phyloP scores from a whole-genome alignment of 768 basidiomycete species.

The Panus rudis region DNA sequence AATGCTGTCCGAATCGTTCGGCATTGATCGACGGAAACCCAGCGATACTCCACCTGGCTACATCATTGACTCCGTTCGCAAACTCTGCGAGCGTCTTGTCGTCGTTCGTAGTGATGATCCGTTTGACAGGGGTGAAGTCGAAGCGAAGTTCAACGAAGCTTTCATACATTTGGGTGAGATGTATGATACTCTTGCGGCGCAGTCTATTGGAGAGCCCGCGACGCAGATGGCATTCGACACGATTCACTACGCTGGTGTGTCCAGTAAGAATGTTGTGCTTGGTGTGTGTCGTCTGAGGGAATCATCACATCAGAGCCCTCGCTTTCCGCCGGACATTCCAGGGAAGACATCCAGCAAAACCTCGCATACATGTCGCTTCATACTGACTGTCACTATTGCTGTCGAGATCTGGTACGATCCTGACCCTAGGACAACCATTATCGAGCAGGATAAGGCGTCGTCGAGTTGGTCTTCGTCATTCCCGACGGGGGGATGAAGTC shows the following conservation, averaged over 20 bases:
- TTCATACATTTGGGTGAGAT: constrained; percentile 94
- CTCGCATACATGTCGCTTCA: constrained; percentile 90
- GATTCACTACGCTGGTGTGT: constrained; percentile 99
- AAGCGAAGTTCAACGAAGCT: constrained; percentile 92
- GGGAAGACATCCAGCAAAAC: constrained; percentile 89
- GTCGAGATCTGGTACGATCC: constrained; percentile 99
- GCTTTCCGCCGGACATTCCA: constrained; percentile 48
- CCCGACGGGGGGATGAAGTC: constrained; percentile 93
- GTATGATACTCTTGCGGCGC: constrained; percentile 96
- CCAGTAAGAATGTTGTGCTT: constrained; percentile 98
- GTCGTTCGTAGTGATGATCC: constrained; percentile 79
- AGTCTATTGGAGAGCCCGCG: constrained; percentile 98
- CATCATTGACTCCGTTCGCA: constrained; percentile 71
- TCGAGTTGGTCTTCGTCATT: constrained; percentile 98
- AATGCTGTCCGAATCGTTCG: constrained; percentile 95
- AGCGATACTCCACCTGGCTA: constrained; percentile 85
- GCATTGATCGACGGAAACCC: constrained; percentile 87
- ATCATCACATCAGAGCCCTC: constrained; percentile 69
- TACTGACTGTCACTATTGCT: constrained; percentile 89
- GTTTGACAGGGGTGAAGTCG: constrained; percentile 76
- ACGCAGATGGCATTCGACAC: constrained; percentile 99
- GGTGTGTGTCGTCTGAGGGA: constrained; percentile 99
- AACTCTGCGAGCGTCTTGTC: constrained; percentile 69
- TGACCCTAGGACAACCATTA: constrained; percentile 83
- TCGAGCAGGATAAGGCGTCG: constrained; percentile 94